These are phyloP conservation scores for Dillenia turbinata DNA, from an alignment of 164 flowering plant species.

Conservation along the genomic window DNA sequence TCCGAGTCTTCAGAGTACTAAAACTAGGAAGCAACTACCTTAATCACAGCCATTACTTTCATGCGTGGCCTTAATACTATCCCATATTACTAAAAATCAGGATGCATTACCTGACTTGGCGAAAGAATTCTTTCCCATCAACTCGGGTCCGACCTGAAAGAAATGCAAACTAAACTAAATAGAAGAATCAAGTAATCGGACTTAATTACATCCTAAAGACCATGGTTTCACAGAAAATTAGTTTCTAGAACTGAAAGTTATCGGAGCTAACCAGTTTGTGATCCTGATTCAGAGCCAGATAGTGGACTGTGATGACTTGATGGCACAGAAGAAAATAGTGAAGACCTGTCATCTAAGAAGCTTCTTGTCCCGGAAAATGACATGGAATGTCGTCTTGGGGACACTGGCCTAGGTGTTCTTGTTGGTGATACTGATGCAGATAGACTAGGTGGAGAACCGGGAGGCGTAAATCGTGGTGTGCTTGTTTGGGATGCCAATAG, in stretches of 20 bases:
- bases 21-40: no score
- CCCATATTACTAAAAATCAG: no score
- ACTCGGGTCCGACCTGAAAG: slow-evolving; percentile 76
- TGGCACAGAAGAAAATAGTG: slow-evolving; percentile 47
- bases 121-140: slow-evolving; percentile 95
- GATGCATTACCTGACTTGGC: slow-evolving; percentile 76
- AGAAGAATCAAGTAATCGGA: background rate
- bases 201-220: background rate
- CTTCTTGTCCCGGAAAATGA: slow-evolving; percentile 72
- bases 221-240: background rate
- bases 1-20: no score
- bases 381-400: slow-evolving; percentile 74
- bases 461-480: slow-evolving; percentile 84
- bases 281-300: slow-evolving; percentile 54
- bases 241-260: background rate
- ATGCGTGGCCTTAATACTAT: no score
- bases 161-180: slow-evolving; percentile 8
- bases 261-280: slow-evolving; percentile 52
- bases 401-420: slow-evolving; percentile 52
- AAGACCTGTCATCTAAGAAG: slow-evolving; percentile 60
- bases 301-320: slow-evolving; percentile 47
- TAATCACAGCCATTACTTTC: no score
- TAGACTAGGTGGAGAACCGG: slow-evolving; percentile 71
- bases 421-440: slow-evolving; percentile 72
- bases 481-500: slow-evolving; percentile 63